These are phyloP conservation scores for Alternaria sp. DNA, from an alignment of 2,329 filamentous ascomycete genomes.

Conservation along the genomic window DNA sequence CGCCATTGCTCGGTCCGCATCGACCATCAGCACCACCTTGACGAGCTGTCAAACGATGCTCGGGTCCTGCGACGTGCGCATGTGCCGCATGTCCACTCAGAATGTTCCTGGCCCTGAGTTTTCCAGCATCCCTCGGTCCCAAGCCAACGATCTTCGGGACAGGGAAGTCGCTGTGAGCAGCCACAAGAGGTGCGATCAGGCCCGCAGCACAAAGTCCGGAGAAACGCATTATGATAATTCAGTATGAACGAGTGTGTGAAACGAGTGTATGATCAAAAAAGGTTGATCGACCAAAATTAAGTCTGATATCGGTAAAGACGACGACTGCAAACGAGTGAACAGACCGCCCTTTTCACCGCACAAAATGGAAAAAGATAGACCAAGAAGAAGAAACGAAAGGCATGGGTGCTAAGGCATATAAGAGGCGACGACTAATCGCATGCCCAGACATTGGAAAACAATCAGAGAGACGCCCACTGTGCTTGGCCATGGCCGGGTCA, in stretches of 20 bases:
- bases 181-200: conserved; percentile 41
- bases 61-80: conserved; percentile 25
- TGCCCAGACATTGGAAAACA: conserved; percentile 8
- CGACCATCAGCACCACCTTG: conserved; percentile 45
- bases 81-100: conserved; percentile 25
- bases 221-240: conserved; percentile 40
- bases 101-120: conserved; percentile 39
- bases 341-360: conserved; percentile 12
- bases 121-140: conserved; percentile 27
- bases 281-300: conserved; percentile 14
- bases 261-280: not conserved
- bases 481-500: conserved; percentile 22
- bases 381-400: not conserved
- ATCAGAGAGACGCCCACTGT: conserved; percentile 1
- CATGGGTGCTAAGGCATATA: conserved; percentile 4
- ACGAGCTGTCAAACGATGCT: conserved; percentile 34
- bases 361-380: conserved; percentile 20
- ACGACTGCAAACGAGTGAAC: conserved; percentile 28
- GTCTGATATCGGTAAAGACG: conserved; percentile 9
- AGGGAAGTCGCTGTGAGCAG: conserved; percentile 41
- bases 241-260: conserved; percentile 16
- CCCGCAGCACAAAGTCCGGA: conserved; percentile 39
- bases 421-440: conserved; percentile 12
- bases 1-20: conserved; percentile 40
- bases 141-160: conserved; percentile 47